Evolutionary conservation across 768 basidiomycete genomes (phyloP).

Genomic region (Lactifluus echinatus): DNA sequence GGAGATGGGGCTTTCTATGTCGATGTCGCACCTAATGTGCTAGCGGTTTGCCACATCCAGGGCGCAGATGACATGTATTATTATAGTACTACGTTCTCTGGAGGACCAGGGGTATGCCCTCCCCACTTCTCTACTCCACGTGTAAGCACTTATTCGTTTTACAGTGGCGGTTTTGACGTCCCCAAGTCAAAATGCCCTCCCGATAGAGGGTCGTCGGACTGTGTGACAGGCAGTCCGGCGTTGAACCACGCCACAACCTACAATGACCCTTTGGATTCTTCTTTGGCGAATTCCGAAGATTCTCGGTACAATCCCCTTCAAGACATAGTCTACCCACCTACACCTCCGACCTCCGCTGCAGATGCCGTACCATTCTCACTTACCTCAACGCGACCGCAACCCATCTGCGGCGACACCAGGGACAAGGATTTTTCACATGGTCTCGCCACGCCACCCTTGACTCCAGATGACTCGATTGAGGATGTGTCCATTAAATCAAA

Average conservation of each 20-base stretch:
- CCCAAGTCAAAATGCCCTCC: constrained; percentile 91
- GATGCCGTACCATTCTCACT: constrained; percentile 12
- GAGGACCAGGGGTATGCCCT: constrained; percentile 68
- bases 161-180: constrained; percentile 93
- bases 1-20: constrained; percentile 87
- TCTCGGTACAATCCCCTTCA: constrained; percentile 28
- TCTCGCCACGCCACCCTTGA: constrained; percentile 66
- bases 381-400: constrained; percentile 21
- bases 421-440: constrained; percentile 25
- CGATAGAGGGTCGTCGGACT: constrained; percentile 87
- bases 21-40: constrained; percentile 64
- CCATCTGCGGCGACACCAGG: constrained; percentile 20
- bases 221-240: constrained; percentile 93
- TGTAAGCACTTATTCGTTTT: neutral
- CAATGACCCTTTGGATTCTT: constrained; percentile 18
- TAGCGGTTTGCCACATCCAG: constrained; percentile 80
- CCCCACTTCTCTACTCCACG: neutral
- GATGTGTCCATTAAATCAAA: constrained; percentile 32
- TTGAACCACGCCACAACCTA: constrained; percentile 30
- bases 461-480: constrained; percentile 58
- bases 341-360: constrained; percentile 19
- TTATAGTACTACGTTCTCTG: constrained; percentile 90
- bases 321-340: constrained; percentile 29
- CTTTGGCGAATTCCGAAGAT: constrained; percentile 34
- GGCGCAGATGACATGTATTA: constrained; percentile 81